Evolutionary conservation across 2,329 filamentous ascomycete genomes (phyloP).

Genomic region (Fusarium gaditjirri): DNA sequence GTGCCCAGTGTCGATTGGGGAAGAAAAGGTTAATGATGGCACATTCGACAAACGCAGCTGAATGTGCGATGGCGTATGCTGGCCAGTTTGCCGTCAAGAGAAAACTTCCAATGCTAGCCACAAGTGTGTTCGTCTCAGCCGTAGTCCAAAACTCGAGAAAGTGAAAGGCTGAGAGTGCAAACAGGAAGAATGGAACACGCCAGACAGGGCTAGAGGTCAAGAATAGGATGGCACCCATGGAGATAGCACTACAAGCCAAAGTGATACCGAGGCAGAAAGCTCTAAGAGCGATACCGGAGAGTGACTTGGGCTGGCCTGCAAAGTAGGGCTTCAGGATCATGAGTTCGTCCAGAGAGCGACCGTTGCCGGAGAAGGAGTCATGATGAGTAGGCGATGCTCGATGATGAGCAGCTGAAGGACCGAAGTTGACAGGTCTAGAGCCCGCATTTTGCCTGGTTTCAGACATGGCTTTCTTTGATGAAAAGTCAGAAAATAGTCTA

Average conservation of each 20-base stretch:
- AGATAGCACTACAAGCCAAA: slow-evolving; percentile 51
- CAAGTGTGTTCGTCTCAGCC: slow-evolving; percentile 81
- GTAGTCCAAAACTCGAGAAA: slow-evolving; percentile 97
- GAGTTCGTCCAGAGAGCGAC: slow-evolving; percentile 44
- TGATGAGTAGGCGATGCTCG: slow-evolving; percentile 14
- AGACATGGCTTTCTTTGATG: slow-evolving; percentile 28
- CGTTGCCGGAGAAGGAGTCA: slow-evolving; percentile 29
- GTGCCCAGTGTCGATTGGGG: slow-evolving; percentile 59
- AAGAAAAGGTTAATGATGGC: slow-evolving; percentile 68
- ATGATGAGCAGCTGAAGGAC: slow-evolving; percentile 34
- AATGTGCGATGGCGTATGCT: slow-evolving; percentile 85
- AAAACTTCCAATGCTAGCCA: slow-evolving; percentile 79
- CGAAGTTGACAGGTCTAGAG: slow-evolving; percentile 30
- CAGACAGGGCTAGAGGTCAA: slow-evolving; percentile 61
- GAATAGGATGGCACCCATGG: slow-evolving; percentile 48
- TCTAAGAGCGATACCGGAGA: slow-evolving; percentile 68
- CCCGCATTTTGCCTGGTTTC: slow-evolving; percentile 10
- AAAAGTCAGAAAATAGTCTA: slow-evolving; percentile 25
- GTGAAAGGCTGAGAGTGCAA: slow-evolving; percentile 82
- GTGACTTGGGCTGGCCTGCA: slow-evolving; percentile 64
- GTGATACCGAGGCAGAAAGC: slow-evolving; percentile 64
- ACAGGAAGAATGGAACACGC: slow-evolving; percentile 74
- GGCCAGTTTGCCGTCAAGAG: slow-evolving; percentile 86
- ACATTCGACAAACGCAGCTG: slow-evolving; percentile 78
- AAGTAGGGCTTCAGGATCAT: slow-evolving; percentile 49